Conservation (phyloP, 2,329 filamentous ascomycete genomes). For the Colletotrichum lindemuthianum region DNA sequence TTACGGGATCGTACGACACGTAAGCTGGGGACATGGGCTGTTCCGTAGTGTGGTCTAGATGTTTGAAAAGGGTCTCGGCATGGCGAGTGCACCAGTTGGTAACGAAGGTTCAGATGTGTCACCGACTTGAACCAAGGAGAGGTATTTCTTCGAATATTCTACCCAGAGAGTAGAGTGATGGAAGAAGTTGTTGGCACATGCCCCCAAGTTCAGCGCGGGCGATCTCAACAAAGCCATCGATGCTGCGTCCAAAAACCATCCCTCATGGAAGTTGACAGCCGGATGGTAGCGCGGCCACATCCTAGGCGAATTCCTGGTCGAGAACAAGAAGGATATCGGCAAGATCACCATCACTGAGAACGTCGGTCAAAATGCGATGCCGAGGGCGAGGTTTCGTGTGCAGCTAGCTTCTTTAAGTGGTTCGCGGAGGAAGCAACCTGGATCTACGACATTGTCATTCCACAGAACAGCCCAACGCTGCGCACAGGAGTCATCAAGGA, state of each 20-base stretch:
- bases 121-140: too few relatives aligned
- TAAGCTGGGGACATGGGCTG: too few relatives aligned
- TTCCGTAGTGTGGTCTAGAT: too few relatives aligned
- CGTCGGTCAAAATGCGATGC: constrained; percentile 75
- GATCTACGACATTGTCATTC: constrained; percentile 79
- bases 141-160: constrained; percentile 46
- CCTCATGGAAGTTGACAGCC: constrained; percentile 64
- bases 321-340: constrained; percentile 71
- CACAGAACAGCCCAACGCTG: constrained; percentile 64
- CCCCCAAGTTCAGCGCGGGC: constrained; percentile 73
- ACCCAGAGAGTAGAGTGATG: constrained; percentile 65
- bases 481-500: constrained; percentile 84
- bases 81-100: too few relatives aligned
- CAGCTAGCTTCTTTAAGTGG: constrained; percentile 82
- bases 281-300: constrained; percentile 67
- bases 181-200: constrained; percentile 73
- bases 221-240: constrained; percentile 76
- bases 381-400: constrained; percentile 76
- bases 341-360: constrained; percentile 76
- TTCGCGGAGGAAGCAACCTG: constrained; percentile 82
- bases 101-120: too few relatives aligned
- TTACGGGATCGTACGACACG: too few relatives aligned
- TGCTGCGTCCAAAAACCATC: constrained; percentile 71
- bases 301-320: constrained; percentile 68
- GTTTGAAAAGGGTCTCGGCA: too few relatives aligned